Evolutionary conservation across 2,329 filamentous ascomycete species (phyloP).

Genomic region (Aureobasidium subglaciale): DNA sequence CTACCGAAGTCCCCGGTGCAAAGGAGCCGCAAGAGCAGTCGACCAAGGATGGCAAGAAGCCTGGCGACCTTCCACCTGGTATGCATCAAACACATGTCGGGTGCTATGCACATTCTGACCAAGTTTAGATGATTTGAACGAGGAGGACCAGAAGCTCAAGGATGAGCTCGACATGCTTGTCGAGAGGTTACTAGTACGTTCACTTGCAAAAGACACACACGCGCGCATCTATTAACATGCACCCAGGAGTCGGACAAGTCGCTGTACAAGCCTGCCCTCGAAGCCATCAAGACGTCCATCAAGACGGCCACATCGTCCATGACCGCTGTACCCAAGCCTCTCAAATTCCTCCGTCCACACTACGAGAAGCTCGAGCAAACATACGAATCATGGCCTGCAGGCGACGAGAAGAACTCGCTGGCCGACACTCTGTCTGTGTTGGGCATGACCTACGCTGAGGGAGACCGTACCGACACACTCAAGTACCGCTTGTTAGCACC

Average conservation of each 20-base stretch:
- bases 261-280: constrained; percentile 85
- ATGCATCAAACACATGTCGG: not conserved
- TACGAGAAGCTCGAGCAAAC: constrained; percentile 82
- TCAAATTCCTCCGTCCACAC: constrained; percentile 96
- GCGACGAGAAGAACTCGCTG: constrained; percentile 72
- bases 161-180: constrained; percentile 97
- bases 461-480: constrained; percentile 89
- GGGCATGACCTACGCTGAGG: constrained; percentile 90
- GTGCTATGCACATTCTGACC: not conserved
- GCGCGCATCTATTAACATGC: not conserved
- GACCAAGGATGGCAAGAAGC: constrained; percentile 65
- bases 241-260: constrained; percentile 71
- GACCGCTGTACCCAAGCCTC: constrained; percentile 96
- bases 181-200: constrained; percentile 74
- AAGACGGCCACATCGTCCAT: constrained; percentile 99
- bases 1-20: constrained; percentile 43
- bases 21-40: constrained; percentile 48
- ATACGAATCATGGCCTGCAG: constrained; percentile 81
- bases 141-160: constrained; percentile 98
- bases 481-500: constrained; percentile 90
- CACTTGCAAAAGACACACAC: not conserved
- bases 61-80: constrained; percentile 56
- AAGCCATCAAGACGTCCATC: constrained; percentile 97
- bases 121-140: constrained; percentile 75
- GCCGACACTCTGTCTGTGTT: constrained; percentile 96